Percentiles rank a stretch among this genome's conserved stretches.
These are phyloP conservation scores for Amylocarpus encephaloides DNA, from an alignment of 2,329 filamentous ascomycete species.

Conservation along the genomic window DNA sequence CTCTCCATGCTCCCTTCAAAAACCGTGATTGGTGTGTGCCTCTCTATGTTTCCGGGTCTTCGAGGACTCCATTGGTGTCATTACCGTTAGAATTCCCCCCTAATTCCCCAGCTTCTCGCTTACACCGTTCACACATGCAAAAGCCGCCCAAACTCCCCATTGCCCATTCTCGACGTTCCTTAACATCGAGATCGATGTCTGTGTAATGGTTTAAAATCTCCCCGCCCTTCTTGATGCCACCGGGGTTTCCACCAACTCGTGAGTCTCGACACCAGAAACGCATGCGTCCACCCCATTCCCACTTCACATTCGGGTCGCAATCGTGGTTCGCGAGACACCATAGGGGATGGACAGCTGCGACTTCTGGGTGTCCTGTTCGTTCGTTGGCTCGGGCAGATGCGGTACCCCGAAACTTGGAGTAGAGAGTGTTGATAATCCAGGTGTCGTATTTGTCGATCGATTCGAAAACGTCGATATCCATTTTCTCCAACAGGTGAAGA, in stretches of 20 bases:
- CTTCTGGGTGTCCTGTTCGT: slow-evolving; percentile 76
- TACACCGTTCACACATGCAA: slow-evolving; percentile 81
- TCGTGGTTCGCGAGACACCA: slow-evolving; percentile 97
- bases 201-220: slow-evolving; percentile 95
- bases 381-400: slow-evolving; percentile 77
- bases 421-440: slow-evolving; percentile 87
- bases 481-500: slow-evolving; percentile 73
- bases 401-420: slow-evolving; percentile 87
- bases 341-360: slow-evolving; percentile 87
- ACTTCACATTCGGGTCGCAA: slow-evolving; percentile 89
- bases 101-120: slow-evolving; percentile 53
- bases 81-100: slow-evolving; percentile 1
- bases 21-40: too few relatives aligned
- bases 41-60: too few relatives aligned
- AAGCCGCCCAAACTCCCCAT: slow-evolving; percentile 78
- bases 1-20: too few relatives aligned
- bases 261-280: slow-evolving; percentile 57
- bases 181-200: slow-evolving; percentile 71
- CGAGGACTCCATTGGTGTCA: neutral
- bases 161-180: slow-evolving; percentile 83
- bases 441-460: slow-evolving; percentile 55
- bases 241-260: slow-evolving; percentile 45
- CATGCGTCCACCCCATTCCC: slow-evolving; percentile 86
- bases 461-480: slow-evolving; percentile 72
- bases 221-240: slow-evolving; percentile 68